Base-by-base conservation (phyloP, 306 rosid species). In the Lagenaria siceraria region DNA sequence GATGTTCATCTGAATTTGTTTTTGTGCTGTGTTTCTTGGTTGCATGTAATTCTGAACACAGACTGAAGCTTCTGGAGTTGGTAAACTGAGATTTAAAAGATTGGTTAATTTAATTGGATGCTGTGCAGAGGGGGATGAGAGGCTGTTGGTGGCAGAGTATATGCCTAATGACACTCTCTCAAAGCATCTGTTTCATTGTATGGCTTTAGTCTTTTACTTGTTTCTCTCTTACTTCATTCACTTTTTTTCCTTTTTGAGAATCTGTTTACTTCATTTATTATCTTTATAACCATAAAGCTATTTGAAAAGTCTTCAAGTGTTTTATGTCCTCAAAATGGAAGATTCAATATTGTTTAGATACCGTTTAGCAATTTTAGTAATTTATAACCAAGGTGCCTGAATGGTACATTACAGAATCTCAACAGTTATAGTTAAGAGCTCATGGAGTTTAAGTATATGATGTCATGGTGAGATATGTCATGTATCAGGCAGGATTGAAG, bases 131-230 rank as follows among this genome's bases (percentile, higher is more conserved):
- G 85, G 85, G 36, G 85, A 82, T 43, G 85, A 82, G 79, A 72
- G 85, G 69, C 79, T 82, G 52, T 78, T 82, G 75, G 84, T 82
- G 75, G 84, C 84, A 36, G 84, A 81, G 61, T 81, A 71, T 69
- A 81, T 82, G 84, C 81, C 81, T n/a, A 82, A 82, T 78, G 84
- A 82, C 25, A 82, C 84, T 52, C 81, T 82, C 51, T 78, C 81
- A 18, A 82, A 82, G 76, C 81, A 78, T 64, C 76, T 82, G 31
- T 82, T 82, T 62, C 84, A 82, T 64, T 82, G 84, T 80, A 76
- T 80, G 77, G 31, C 43, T 80, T 54, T 29, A 49, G 2, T 69
- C 38, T 69, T 42, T 42, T 21, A 40, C 75, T 69, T 5, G 35
- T 42, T 65, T 62, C 43, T 62, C 11, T 38, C 52, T 66, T 11